Base-by-base conservation (phyloP, 768 basidiomycete species). In the Lenzites betulinus region DNA sequence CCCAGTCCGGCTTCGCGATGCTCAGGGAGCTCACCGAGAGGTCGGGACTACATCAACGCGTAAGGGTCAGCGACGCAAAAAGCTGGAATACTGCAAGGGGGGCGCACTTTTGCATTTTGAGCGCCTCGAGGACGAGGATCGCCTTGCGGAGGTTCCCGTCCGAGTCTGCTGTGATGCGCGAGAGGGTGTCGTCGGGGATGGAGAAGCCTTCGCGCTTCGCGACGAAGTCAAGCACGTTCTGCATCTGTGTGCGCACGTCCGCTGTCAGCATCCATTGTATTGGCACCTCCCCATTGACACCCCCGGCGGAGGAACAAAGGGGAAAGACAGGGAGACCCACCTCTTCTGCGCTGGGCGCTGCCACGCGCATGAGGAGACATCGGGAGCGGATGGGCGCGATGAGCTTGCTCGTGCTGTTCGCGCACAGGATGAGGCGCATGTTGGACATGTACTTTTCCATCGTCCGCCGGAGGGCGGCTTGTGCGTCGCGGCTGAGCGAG, bases 371-470 rank as follows among this genome's bases (percentile, higher is more conserved):
- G 33, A 99, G 81, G 43, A 99, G 79, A 77, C 97, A 98, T 60
- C 96, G 86, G 82, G 91, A 93, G 72, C 92, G 90, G 71, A 99
- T 99, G 5, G 96, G 97, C 1, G 95, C 94, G 70, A 99, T 98
- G 54, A 99, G 88, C 65, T 89, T 89, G 70, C 90, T 91, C 3
- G 96, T 98, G 70, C 92, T 94, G 74, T 95, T 95, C 22, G 95
- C 95, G 71, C 95, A 98, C 0, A 99, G 81, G 66, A 99, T 96
- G 68, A 99, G 89, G 28, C 96, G 87, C 85, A 99, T 84, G 73
- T 98, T 99, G 42, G 89, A 87, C 91, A 97, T 98, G 79, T 96
- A 98, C 75, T 98, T 98, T 72, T 99, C 96, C 96, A 98, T 99
- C 11, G 96, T 99, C 58, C 96, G 83, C 69, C 96, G 88, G 35